phyloP scores from a whole-genome alignment of 1,284 basidiomycete species.

The Papiliotrema laurentii region DNA sequence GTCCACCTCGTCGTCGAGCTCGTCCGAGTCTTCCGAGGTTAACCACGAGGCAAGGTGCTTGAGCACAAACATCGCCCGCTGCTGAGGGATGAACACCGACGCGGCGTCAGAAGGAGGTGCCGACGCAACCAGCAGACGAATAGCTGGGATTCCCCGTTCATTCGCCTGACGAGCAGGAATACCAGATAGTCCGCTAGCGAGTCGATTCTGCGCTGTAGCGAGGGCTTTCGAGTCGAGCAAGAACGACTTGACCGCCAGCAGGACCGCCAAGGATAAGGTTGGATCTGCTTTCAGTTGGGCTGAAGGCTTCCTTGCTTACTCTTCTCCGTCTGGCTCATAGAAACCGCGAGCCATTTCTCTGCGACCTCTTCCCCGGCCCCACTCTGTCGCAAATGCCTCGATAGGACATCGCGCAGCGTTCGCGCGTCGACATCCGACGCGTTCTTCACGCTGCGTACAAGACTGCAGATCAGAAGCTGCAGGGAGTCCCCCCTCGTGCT shows the following conservation, averaged over 20 bases:
- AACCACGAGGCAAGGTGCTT: conserved; percentile 84
- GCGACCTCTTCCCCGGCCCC: conserved; percentile 62
- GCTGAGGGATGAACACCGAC: conserved; percentile 79
- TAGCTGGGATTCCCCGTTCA: conserved; percentile 61
- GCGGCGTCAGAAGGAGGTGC: conserved; percentile 77
- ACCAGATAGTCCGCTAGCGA: conserved; percentile 73
- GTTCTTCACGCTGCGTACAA: conserved; percentile 47
- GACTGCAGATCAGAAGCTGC: conserved; percentile 25
- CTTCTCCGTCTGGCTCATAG: conserved; percentile 57
- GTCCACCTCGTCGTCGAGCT: conserved; percentile 67
- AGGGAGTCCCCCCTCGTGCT: conserved; percentile 30
- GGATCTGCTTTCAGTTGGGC: conserved; percentile 54
- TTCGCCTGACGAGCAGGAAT: conserved; percentile 62
- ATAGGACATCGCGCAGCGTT: conserved; percentile 59
- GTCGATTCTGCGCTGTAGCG: conserved; percentile 80
- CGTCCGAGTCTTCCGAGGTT: conserved; percentile 62
- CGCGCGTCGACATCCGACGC: conserved; percentile 54
- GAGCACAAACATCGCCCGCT: conserved; percentile 81
- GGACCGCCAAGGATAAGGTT: conserved; percentile 61
- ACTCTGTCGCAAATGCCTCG: conserved; percentile 55
- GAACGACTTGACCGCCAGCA: conserved; percentile 59
- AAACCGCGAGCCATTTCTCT: conserved; percentile 69
- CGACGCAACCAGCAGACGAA: conserved; percentile 67
- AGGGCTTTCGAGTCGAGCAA: conserved; percentile 68
- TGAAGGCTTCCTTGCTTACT: conserved; percentile 49